phyloP scores from a whole-genome alignment of 495 filamentous ascomycete genomes.

The Neurospora sublineolata region DNA sequence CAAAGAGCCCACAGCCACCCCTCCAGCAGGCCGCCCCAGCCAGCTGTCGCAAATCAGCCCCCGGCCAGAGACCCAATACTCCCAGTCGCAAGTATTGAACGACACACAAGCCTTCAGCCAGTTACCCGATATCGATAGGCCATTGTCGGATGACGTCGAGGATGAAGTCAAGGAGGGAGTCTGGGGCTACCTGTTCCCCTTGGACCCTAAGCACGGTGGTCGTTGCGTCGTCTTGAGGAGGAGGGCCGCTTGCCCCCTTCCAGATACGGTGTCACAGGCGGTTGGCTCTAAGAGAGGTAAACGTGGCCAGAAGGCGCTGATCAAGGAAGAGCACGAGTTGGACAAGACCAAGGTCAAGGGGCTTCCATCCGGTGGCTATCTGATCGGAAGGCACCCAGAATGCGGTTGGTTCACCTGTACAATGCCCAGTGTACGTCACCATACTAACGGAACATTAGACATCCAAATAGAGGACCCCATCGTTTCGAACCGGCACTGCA shows the following conservation, averaged over 20 bases:
- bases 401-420: conserved; percentile 53
- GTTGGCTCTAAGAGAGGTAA: conserved; percentile 15
- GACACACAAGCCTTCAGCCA: conserved; percentile 65
- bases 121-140: conserved; percentile 48
- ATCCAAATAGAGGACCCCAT: conserved; percentile 65
- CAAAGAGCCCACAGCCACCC: conserved; percentile 64
- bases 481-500: conserved; percentile 91
- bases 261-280: conserved; percentile 24
- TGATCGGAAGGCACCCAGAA: conserved; percentile 87
- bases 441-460: conserved; percentile 41
- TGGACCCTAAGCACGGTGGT: conserved; percentile 58
- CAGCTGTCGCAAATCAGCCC: conserved; percentile 35
- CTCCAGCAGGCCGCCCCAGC: conserved; percentile 50
- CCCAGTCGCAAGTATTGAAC: conserved; percentile 38
- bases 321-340: conserved; percentile 45
- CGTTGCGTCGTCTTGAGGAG: conserved; percentile 59
- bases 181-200: conserved; percentile 87
- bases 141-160: conserved; percentile 66
- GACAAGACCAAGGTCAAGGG: conserved; percentile 45
- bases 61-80: conserved; percentile 25
- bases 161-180: conserved; percentile 84
- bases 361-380: conserved; percentile 66
- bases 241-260: conserved; percentile 50
- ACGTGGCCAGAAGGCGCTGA: conserved; percentile 29
- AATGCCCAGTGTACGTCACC: not conserved